phyloP scores from a whole-genome alignment of 345 rosid genomes.

The Iberis pinnata region DNA sequence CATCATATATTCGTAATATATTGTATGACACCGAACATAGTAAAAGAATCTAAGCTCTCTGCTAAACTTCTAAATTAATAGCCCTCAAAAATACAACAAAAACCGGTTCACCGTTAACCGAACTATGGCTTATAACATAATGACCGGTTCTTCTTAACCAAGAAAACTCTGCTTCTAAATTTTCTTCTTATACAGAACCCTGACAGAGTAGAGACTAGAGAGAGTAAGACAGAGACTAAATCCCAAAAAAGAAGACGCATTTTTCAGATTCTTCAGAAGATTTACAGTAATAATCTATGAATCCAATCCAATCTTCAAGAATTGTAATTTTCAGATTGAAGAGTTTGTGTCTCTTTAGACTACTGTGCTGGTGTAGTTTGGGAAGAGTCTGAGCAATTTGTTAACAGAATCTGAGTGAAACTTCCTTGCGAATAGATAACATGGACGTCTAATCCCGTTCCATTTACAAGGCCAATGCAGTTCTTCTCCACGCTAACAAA shows the following conservation, averaged over 20 bases:
- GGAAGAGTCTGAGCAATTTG: slow-evolving; percentile 61
- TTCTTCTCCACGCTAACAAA: slow-evolving; percentile 47
- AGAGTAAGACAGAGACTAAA: neutral
- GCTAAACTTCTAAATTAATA: no score
- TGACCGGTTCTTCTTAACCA: slow-evolving; percentile 8
- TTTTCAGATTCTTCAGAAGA: slow-evolving; percentile 7
- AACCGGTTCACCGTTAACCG: slow-evolving; percentile 17
- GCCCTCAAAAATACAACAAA: slow-evolving; percentile 24
- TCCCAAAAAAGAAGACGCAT: slow-evolving; percentile 9
- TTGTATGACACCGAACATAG: neutral
- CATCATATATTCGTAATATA: no score
- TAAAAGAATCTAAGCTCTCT: no score
- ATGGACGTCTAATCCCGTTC: slow-evolving; percentile 91
- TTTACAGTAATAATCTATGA: slow-evolving; percentile 14
- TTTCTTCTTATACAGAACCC: no score
- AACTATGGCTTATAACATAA: slow-evolving; percentile 12
- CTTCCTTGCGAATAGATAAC: slow-evolving; percentile 92
- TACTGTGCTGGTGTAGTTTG: slow-evolving; percentile 51
- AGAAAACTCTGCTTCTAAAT: slow-evolving; percentile 23
- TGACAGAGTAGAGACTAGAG: no score
- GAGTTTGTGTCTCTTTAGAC: slow-evolving; percentile 33
- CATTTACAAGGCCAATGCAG: slow-evolving; percentile 62
- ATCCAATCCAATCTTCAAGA: slow-evolving; percentile 18
- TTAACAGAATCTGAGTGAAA: slow-evolving; percentile 65
- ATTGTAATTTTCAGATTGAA: slow-evolving; percentile 17